phyloP scores from a whole-genome alignment of 495 filamentous ascomycete species.

The Trichodelitschia bisporula region DNA sequence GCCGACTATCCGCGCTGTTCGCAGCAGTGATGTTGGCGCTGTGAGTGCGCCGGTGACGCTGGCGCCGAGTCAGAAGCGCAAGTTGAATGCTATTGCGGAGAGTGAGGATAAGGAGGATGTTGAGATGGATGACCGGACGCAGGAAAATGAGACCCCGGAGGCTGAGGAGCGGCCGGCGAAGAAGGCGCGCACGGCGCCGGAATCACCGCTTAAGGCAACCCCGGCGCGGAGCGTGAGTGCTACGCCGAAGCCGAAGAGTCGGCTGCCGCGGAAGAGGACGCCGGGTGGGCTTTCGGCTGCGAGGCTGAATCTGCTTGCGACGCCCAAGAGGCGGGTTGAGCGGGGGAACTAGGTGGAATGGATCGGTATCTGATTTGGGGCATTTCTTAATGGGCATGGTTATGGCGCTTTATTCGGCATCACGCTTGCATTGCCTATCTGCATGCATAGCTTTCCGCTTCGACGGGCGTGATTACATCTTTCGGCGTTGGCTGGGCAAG shows the following conservation, averaged over 20 bases:
- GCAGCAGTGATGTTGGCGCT: conserved; percentile 5
- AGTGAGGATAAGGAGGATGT: conserved; percentile 7
- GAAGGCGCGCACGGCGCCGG: conserved; percentile 8
- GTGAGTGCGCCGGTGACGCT: no score
- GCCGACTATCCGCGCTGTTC: conserved; percentile 8
- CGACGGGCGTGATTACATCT: no score
- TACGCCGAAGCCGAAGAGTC: conserved; percentile 1
- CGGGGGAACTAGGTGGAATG: no score
- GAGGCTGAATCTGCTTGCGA: conserved; percentile 14
- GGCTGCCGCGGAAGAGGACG: no score
- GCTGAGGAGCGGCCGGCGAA: conserved; percentile 6
- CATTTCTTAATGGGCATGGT: no score
- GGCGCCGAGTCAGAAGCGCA: conserved; percentile 12
- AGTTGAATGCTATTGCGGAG: conserved; percentile 9
- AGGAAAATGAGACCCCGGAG: neutral
- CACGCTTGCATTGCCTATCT: no score
- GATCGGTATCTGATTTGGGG: no score
- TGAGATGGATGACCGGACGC: conserved; percentile 4
- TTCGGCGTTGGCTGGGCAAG: no score
- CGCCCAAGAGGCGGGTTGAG: conserved; percentile 13
- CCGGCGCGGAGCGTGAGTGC: no score
- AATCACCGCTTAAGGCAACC: conserved; percentile 2
- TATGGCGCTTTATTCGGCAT: no score
- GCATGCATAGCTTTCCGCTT: no score
- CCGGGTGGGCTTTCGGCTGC: conserved; percentile 11